Base-by-base conservation (phyloP, 306 rosid genomes). In the Trifolium repens region DNA sequence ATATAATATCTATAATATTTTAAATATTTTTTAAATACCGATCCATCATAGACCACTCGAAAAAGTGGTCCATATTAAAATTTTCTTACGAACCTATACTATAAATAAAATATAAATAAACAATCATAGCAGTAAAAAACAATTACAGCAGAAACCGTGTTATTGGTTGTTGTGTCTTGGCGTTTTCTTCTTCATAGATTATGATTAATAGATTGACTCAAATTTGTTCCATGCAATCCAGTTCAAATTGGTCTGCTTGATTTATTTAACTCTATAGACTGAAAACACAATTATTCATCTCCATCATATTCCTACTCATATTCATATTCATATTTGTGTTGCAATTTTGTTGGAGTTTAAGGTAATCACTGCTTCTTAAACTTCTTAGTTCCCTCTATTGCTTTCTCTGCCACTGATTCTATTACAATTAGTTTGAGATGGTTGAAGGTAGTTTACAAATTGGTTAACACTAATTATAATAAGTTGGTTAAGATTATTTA, bases 331-430 rank as follows among this genome's bases (percentile, higher is more conserved):
- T 27, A 27, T 2, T 59, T 59, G 63, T 12, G 63, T 10, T 58
- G 12, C 17, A n/a, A 12, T 59, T 27, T 32, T 59, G 66, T 60
- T 13, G 24, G 12, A 60, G 22, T 30, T 6, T 30, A 5, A 61
- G 67, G 67, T 61, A 61, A 34, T 61, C 39, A 58, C 39, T 5
- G 8, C 17, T 35, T 26, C 64, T 58, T 58, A 13, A 55, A 27
- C 65, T 59, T 59, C 40, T 27, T 12, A 59, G 16, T 53, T 52
- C 26, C 10, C 8, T 50, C 55, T 50, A 22, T 40, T 50, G 39
- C 55, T 71, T 71, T 78, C 16, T 70, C 47, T 39, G 72, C 39
- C 49, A 37, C 39, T 49, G 34, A 46, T 60, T 71, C 54, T 69
- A 44, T 22, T 54, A 54, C 26, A 8, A 52, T 52, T 52, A 52